phyloP scores from a whole-genome alignment of 495 filamentous ascomycete species.

The Apiosordaria backusii region DNA sequence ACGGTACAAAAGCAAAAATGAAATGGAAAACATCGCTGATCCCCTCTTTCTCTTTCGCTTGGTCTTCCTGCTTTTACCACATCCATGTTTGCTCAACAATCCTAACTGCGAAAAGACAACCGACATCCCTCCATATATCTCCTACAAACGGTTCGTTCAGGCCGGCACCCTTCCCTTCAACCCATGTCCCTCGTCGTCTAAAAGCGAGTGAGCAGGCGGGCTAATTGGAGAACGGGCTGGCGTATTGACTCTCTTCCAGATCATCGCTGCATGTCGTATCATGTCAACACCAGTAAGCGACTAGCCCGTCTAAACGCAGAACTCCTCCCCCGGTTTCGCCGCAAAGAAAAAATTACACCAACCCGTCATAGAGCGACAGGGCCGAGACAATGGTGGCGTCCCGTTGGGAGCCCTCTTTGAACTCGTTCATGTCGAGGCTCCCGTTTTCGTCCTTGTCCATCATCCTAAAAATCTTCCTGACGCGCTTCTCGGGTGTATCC shows the following conservation, averaged over 20 bases:
- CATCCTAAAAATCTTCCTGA: constrained; percentile 98
- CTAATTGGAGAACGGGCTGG: background rate
- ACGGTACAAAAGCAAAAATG: background rate
- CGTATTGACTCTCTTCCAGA: background rate
- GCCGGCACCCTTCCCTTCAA: background rate
- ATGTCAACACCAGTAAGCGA: background rate
- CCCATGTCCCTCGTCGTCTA: too few relatives aligned
- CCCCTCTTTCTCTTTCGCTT: background rate
- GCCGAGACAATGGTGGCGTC: constrained; percentile 99
- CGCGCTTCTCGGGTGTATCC: constrained; percentile 97
- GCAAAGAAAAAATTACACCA: constrained; percentile 57
- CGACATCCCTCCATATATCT: background rate
- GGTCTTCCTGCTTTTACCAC: background rate
- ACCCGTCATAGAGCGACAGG: constrained; percentile 89
- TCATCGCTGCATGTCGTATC: background rate
- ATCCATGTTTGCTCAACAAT: background rate
- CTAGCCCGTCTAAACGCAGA: background rate
- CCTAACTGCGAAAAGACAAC: background rate
- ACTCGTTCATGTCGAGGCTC: constrained; percentile 88
- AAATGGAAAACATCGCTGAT: background rate
- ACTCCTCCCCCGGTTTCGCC: background rate
- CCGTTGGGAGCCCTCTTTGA: constrained; percentile 97
- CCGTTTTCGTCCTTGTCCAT: constrained; percentile 99
- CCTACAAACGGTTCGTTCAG: background rate
- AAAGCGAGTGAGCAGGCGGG: background rate